These are phyloP conservation scores for Cydonia oblonga DNA, from an alignment of 331 rosid genomes.

Conservation along the genomic window DNA sequence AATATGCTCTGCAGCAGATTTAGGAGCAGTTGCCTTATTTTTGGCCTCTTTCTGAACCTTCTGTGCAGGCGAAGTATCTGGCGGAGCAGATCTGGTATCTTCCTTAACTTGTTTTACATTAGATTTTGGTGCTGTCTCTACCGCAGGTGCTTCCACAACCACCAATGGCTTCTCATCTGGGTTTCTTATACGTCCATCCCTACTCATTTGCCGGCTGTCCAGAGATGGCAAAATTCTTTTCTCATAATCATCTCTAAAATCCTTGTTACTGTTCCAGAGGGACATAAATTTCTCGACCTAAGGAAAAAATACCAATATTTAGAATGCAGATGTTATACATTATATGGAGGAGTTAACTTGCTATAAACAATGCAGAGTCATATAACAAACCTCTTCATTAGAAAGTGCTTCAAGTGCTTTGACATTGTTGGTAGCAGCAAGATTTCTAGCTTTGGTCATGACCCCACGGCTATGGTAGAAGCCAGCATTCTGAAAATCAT, in stretches of 20 bases:
- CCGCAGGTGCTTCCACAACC: slow-evolving; percentile 30
- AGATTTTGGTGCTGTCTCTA: slow-evolving; percentile 31
- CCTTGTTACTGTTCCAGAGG: slow-evolving; percentile 67
- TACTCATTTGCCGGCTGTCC: slow-evolving; percentile 67
- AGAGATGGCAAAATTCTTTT: slow-evolving; percentile 65
- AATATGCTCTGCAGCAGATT: slow-evolving; percentile 26
- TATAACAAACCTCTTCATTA: slow-evolving; percentile 49
- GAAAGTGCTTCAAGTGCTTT: slow-evolving; percentile 50
- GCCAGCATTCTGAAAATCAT: neutral
- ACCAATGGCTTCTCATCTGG: slow-evolving; percentile 71
- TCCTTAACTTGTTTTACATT: slow-evolving; percentile 55
- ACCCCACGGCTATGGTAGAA: neutral
- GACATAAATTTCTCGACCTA: slow-evolving; percentile 70
- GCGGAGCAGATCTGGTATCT: slow-evolving; percentile 46
- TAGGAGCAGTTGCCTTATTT: slow-evolving; percentile 29
- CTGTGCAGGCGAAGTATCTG: slow-evolving; percentile 29
- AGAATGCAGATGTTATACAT: neutral
- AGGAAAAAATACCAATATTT: neutral
- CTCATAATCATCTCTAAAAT: slow-evolving; percentile 73
- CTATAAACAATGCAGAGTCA: neutral
- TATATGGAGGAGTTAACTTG: neutral
- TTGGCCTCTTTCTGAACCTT: slow-evolving; percentile 57
- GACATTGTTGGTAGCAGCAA: slow-evolving; percentile 68
- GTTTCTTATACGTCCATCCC: slow-evolving; percentile 92
- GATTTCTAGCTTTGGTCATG: slow-evolving; percentile 53